Evolutionary conservation across 176 grass and related monocot genomes (phyloP).

Genomic region (Phoenix dactylifera): DNA sequence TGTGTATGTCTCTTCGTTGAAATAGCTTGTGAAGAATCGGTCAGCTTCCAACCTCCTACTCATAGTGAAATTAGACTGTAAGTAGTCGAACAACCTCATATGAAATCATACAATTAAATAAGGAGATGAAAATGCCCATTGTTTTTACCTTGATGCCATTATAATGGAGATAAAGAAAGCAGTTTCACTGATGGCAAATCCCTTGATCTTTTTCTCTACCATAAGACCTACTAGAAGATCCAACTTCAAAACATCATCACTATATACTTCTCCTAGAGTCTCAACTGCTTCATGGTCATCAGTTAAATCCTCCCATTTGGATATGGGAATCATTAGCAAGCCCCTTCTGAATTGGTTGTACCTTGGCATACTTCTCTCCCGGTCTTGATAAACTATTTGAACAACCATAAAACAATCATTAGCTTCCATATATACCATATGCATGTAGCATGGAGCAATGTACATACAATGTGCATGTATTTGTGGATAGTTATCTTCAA

Average conservation of each 20-base stretch:
- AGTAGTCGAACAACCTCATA: too few species aligned
- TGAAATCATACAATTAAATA: too few species aligned
- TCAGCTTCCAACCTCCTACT: constrained; percentile 55
- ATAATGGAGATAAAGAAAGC: constrained; percentile 47
- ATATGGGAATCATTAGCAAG: constrained; percentile 39
- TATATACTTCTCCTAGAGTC: constrained; percentile 33
- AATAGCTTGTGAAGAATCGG: constrained; percentile 50
- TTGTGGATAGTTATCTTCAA: constrained; percentile 35
- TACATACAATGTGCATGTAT: constrained; percentile 14
- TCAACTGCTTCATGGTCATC: constrained; percentile 39
- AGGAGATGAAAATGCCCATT: too few species aligned
- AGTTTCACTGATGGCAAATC: constrained; percentile 64
- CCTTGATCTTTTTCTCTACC: constrained; percentile 61
- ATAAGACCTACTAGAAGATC: constrained; percentile 56
- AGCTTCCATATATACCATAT: too few species aligned
- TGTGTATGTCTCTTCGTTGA: constrained; percentile 54
- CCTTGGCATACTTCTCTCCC: constrained; percentile 46
- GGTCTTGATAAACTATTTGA: constrained; percentile 38
- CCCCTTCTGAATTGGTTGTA: constrained; percentile 46
- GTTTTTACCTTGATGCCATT: constrained; percentile 46
- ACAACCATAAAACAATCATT: too few species aligned
- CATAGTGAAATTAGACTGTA: too few species aligned
- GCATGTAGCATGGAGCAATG: background rate
- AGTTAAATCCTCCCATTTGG: constrained; percentile 44
- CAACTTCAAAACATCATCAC: constrained; percentile 51